Evolutionary conservation across 1,284 basidiomycete genomes (phyloP), one percentile per base, ranked within the genome.

Genomic region (Sanguinoderma infundibulare): DNA sequence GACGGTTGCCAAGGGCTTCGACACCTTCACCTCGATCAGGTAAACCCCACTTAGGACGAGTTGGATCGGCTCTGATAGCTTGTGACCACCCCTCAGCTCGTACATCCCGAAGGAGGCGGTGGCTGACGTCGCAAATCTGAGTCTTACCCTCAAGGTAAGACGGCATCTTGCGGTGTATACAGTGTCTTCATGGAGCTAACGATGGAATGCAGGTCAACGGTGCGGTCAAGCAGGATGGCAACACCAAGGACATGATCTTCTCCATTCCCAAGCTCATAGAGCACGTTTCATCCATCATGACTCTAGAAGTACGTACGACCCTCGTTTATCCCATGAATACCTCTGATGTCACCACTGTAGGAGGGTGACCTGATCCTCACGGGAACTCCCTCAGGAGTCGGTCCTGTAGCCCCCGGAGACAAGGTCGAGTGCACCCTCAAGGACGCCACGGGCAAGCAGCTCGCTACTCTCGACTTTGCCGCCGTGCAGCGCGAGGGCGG

Each of bases 261-360:
- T 83, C 83, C 49, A 94, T 99, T 47, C 95, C 96, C 1, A 82
- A 86, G n/a, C 83, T 99, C 57, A 92, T 99, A 68, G 86, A 92
- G 67, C 95, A 98, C 71, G 85, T 98, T 51, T 96, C 95, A 2
- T 91, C 92, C 17, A 98, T 99, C 76, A 98, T 98, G 96, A 90
- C 89, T 0, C 83, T 98, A 20, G 95, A 98, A 83, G 94, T 90
- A 44, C 69, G 87, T 73, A 66, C 47, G 8, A 9, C 15, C 36
- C 52, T 9, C 3, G 20, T 20, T 24, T 20, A 3, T 8, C 17
- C 12, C 38, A 22, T 34, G 22, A 9, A 26, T 17, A 35, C 57
- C 59, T 24, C 53, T 38, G 9, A n/a, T 30, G 5, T 3, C 57
- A 24, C 50, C n/a, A 36, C 52, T 24, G 53, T 69, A 94, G 91